Percentiles rank a stretch among this genome's conserved stretches.
Conservation (phyloP, 352 stramenopile species). For the Globisporangium middletonii region DNA sequence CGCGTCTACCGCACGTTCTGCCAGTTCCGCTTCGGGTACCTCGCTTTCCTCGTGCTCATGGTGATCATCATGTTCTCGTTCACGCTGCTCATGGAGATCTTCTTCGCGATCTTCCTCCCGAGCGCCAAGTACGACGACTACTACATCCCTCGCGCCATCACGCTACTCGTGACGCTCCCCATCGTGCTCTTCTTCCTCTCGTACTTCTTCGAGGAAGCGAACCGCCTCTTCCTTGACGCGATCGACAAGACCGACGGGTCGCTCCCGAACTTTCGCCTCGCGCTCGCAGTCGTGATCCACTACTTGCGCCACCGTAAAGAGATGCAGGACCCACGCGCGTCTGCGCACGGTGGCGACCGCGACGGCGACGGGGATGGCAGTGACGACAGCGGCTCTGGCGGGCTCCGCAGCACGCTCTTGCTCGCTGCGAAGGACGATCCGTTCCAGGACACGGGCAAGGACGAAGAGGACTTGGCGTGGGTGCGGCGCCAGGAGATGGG, state of each 20-base stretch:
- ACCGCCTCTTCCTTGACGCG: slow-evolving; percentile 63
- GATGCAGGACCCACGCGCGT: slow-evolving; percentile 24
- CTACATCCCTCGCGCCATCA: slow-evolving; percentile 50
- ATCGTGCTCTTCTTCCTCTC: slow-evolving; percentile 70
- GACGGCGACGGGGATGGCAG: background rate
- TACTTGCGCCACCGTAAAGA: slow-evolving; percentile 66
- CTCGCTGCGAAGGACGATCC: slow-evolving; percentile 47
- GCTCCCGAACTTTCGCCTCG: slow-evolving; percentile 72
- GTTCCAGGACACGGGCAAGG: slow-evolving; percentile 47
- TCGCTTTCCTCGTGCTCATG: slow-evolving; percentile 81
- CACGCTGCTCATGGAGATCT: slow-evolving; percentile 81
- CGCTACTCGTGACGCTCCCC: slow-evolving; percentile 51
- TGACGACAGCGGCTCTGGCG: background rate
- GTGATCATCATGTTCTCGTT: slow-evolving; percentile 83
- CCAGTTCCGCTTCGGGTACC: slow-evolving; percentile 71
- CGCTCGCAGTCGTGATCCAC: slow-evolving; percentile 70
- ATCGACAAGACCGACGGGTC: slow-evolving; percentile 68
- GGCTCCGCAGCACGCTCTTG: slow-evolving; percentile 19
- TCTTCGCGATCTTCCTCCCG: slow-evolving; percentile 79
- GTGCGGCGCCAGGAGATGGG: slow-evolving; percentile 24
- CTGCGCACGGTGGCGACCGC: background rate
- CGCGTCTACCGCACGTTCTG: slow-evolving; percentile 68
- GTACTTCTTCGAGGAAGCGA: slow-evolving; percentile 73
- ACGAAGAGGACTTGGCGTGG: slow-evolving; percentile 47
- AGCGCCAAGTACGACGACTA: slow-evolving; percentile 68